Conservation (phyloP, 352 stramenopile genomes). For the Pythium volutum region DNA sequence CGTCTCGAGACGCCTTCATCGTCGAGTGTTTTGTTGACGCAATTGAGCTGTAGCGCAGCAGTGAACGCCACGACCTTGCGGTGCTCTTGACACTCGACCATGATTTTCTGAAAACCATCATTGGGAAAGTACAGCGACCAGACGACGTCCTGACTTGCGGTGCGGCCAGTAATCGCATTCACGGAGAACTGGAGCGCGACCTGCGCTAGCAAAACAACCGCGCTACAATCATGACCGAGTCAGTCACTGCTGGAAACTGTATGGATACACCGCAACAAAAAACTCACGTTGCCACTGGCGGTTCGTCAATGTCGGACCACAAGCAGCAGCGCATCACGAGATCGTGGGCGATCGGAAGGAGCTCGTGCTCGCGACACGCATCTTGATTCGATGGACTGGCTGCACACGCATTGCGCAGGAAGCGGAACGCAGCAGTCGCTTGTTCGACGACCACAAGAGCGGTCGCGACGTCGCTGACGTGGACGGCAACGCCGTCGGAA, state of each 20-base stretch:
- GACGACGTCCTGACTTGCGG: conserved; percentile 39
- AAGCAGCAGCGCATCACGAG: conserved; percentile 38
- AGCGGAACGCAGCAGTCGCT: conserved; percentile 52
- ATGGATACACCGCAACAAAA: too few relatives aligned
- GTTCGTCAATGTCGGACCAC: conserved; percentile 64
- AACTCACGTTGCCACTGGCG: conserved; percentile 39
- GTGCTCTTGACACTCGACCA: conserved; percentile 75
- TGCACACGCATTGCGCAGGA: conserved; percentile 71
- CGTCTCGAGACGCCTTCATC: conserved; percentile 27
- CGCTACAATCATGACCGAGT: conserved; percentile 15
- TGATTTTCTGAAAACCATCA: conserved; percentile 79
- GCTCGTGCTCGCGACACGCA: conserved; percentile 28
- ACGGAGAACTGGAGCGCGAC: conserved; percentile 75
- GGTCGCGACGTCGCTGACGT: conserved; percentile 23
- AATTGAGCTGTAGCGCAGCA: conserved; percentile 63
- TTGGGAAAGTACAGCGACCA: conserved; percentile 72
- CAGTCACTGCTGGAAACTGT: not conserved
- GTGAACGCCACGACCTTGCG: conserved; percentile 76
- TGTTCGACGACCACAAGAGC: conserved; percentile 16
- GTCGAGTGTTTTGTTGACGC: conserved; percentile 41
- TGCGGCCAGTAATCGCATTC: conserved; percentile 52
- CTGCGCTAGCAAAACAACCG: conserved; percentile 51
- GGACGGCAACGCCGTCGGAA: conserved; percentile 28
- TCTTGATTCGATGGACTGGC: conserved; percentile 47
- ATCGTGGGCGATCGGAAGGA: conserved; percentile 34